A percentile compares a stretch with the other conserved stretches of the same genome.
Conservation (phyloP, 2,329 filamentous ascomycete species). For the Diaporthe citri region DNA sequence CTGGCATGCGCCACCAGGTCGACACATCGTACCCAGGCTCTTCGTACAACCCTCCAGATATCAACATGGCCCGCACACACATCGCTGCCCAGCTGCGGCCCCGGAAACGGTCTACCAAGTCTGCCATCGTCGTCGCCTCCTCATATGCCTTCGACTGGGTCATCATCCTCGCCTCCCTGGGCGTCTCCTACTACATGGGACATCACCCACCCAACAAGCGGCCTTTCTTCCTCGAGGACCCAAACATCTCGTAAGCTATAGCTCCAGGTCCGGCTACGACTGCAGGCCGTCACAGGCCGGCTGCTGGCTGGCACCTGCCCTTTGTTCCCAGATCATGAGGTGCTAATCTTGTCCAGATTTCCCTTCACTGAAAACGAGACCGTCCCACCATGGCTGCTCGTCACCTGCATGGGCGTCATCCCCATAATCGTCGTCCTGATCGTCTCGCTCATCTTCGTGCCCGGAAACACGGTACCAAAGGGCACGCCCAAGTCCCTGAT, state of each 20-base stretch:
- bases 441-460: slow-evolving; percentile 78
- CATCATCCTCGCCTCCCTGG: slow-evolving; percentile 70
- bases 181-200: slow-evolving; percentile 70
- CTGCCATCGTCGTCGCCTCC: slow-evolving; percentile 59
- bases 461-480: slow-evolving; percentile 75
- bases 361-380: slow-evolving; percentile 79
- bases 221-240: slow-evolving; percentile 79
- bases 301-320: not conserved
- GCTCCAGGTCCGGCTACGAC: not conserved
- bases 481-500: slow-evolving; percentile 74
- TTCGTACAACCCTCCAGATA: not conserved
- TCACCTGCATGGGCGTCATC: slow-evolving; percentile 71
- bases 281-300: not conserved
- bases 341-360: slow-evolving; percentile 62
- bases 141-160: slow-evolving; percentile 84
- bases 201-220: slow-evolving; percentile 73
- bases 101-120: slow-evolving; percentile 42
- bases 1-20: slow-evolving; percentile 9
- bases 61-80: slow-evolving; percentile 35
- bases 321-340: not conserved
- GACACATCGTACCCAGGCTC: slow-evolving; percentile 33
- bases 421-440: slow-evolving; percentile 78
- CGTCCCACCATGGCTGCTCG: slow-evolving; percentile 75
- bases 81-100: slow-evolving; percentile 36
- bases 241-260: slow-evolving; percentile 75